Evolutionary conservation across 176 grass and related monocot genomes (phyloP).

Genomic region (Hsuehochloa calcarea): DNA sequence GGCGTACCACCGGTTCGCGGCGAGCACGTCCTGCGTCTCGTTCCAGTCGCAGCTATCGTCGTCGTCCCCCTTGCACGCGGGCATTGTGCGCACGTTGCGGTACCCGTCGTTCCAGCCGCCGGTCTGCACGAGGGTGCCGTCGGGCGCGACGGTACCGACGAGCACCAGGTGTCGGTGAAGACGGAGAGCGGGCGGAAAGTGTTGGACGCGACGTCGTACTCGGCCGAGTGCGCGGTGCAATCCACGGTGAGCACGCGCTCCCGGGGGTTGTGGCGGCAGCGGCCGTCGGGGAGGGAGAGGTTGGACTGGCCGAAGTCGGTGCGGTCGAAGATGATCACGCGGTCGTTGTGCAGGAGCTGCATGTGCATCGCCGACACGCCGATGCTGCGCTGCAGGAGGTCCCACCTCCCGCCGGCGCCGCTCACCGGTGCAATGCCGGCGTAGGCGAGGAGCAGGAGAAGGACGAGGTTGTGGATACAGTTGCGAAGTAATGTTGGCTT

Average conservation of each 20-base stretch:
- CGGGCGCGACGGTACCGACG: slow-evolving; percentile 62
- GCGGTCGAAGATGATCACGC: slow-evolving; percentile 73
- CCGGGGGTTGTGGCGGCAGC: slow-evolving; percentile 57
- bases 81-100: slow-evolving; percentile 57
- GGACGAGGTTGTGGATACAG: background rate
- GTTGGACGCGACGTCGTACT: slow-evolving; percentile 57
- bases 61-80: slow-evolving; percentile 13
- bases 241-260: slow-evolving; percentile 48
- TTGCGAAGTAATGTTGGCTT: background rate
- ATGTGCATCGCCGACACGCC: slow-evolving; percentile 95
- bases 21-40: slow-evolving; percentile 58
- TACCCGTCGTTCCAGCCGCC: slow-evolving; percentile 76
- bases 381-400: slow-evolving; percentile 66
- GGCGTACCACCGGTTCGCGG: slow-evolving; percentile 64
- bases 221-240: slow-evolving; percentile 75
- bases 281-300: slow-evolving; percentile 59
- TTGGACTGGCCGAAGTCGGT: slow-evolving; percentile 76
- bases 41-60: slow-evolving; percentile 51
- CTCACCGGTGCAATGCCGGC: background rate
- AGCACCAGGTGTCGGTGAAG: slow-evolving; percentile 87
- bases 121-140: slow-evolving; percentile 75
- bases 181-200: slow-evolving; percentile 45
- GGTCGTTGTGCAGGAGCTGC: slow-evolving; percentile 84
- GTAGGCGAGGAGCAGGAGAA: slow-evolving; percentile 2
- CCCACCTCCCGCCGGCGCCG: slow-evolving; percentile 53